phyloP scores from a whole-genome alignment of 306 rosid genomes.

The Pyrus bretschneideri region DNA sequence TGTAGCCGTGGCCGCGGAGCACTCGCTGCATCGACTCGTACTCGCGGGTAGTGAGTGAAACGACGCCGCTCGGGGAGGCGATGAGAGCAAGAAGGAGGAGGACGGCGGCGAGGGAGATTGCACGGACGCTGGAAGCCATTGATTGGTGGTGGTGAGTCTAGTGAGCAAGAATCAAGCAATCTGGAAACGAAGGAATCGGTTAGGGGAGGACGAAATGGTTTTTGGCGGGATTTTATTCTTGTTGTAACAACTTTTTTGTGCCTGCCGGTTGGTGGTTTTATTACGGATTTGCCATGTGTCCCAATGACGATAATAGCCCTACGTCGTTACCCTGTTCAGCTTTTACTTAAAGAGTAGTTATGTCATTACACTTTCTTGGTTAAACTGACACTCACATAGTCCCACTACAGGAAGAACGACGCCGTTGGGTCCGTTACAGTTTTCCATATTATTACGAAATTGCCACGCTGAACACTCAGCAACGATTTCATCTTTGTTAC shows the following conservation, averaged over 20 bases:
- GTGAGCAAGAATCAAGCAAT: conserved; percentile 2
- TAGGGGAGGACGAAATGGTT: neutral
- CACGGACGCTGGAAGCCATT: conserved; percentile 14
- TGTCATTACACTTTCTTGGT: neutral
- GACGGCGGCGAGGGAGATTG: neutral
- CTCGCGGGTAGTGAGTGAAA: conserved; percentile 27
- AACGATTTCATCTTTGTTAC: too few relatives aligned
- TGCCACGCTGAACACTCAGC: neutral
- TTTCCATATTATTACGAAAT: neutral
- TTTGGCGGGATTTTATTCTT: conserved; percentile 8
- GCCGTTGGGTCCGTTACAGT: neutral
- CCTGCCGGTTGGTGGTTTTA: neutral
- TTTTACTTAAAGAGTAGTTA: neutral
- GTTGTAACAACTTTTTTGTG: neutral
- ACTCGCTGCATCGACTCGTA: conserved; percentile 38
- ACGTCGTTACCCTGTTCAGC: neutral
- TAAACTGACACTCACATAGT: neutral
- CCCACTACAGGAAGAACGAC: too few relatives aligned
- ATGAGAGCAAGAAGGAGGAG: neutral
- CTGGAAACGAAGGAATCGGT: neutral
- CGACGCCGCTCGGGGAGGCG: neutral
- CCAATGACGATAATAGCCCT: neutral
- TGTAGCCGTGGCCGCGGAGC: conserved; percentile 48
- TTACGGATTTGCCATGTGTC: neutral
- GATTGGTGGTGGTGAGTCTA: neutral